These are phyloP conservation scores for Geotrichum aggregatum DNA, from an alignment of 1,139 yeast species.

Conservation along the genomic window DNA sequence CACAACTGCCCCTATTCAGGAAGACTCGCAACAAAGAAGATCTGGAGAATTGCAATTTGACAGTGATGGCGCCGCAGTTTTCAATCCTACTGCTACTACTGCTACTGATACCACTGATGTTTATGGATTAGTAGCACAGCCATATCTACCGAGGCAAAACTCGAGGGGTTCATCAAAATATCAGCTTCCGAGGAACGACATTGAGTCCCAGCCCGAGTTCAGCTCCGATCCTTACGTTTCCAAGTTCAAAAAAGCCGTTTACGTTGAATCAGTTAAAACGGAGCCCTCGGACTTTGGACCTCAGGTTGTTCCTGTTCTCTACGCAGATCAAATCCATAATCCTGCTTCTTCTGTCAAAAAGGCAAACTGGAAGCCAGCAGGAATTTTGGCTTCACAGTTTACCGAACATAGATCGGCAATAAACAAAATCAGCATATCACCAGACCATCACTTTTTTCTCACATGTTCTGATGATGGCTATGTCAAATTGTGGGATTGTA, in stretches of 20 bases:
- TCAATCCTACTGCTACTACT: constrained; percentile 24
- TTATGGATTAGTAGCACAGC: constrained; percentile 31
- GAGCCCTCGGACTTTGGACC: constrained; percentile 72
- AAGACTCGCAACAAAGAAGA: not conserved
- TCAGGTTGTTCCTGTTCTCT: constrained; percentile 24
- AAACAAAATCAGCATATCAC: constrained; percentile 52
- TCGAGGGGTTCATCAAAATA: not conserved
- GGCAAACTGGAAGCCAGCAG: constrained; percentile 37
- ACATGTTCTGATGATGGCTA: constrained; percentile 75
- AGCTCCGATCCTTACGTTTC: constrained; percentile 66
- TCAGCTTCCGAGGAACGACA: not conserved
- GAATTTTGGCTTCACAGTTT: constrained; percentile 56
- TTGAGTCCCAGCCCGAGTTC: not conserved
- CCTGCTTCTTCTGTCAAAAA: constrained; percentile 20
- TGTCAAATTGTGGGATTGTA: constrained; percentile 73
- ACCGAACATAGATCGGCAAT: constrained; percentile 54
- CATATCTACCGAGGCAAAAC: constrained; percentile 7
- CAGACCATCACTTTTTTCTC: constrained; percentile 63
- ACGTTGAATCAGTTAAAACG: constrained; percentile 53
- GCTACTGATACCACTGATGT: constrained; percentile 30
- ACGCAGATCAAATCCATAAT: constrained; percentile 19
- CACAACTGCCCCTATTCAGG: not conserved
- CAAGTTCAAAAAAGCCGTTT: constrained; percentile 51
- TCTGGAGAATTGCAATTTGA: constrained; percentile 14
- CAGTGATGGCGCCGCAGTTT: constrained; percentile 17